phyloP scores from a whole-genome alignment of 768 basidiomycete species.

The Cystobasidium onofrii region DNA sequence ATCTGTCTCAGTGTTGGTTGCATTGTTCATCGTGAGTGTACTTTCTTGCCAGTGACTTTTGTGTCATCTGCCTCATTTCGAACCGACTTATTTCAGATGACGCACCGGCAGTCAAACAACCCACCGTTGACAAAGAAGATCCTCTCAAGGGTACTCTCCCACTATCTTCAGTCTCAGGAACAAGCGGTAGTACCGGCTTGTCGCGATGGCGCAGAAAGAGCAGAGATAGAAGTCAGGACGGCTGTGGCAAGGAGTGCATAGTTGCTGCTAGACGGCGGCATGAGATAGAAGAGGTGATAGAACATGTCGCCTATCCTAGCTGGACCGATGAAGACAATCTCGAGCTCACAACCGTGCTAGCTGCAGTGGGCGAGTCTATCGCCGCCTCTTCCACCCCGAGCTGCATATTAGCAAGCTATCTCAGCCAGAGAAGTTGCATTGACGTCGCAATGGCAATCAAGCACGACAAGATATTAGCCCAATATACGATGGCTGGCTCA shows the following conservation, averaged over 20 bases:
- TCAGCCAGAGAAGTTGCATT: not conserved
- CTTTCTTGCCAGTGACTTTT: not conserved
- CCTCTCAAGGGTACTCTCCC: not conserved
- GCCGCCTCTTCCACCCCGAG: not conserved
- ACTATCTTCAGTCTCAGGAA: not conserved
- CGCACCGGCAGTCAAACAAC: conserved; percentile 9
- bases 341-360: not conserved
- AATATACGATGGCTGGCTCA: not conserved
- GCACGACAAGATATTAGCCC: not conserved
- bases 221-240: not conserved
- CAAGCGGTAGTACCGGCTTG: conserved; percentile 10
- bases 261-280: not conserved
- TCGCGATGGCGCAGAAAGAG: not conserved
- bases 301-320: not conserved
- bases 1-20: conserved; percentile 25
- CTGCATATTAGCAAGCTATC: conserved; percentile 19
- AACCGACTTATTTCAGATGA: not conserved
- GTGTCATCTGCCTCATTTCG: not conserved
- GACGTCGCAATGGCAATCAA: conserved; percentile 4
- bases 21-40: conserved; percentile 20
- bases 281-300: not conserved
- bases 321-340: not conserved
- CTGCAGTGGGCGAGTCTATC: conserved; percentile 12
- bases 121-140: not conserved
- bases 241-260: conserved; percentile 3